Conservation (phyloP, 768 basidiomycete species). For the Favolaschia claudopus region DNA sequence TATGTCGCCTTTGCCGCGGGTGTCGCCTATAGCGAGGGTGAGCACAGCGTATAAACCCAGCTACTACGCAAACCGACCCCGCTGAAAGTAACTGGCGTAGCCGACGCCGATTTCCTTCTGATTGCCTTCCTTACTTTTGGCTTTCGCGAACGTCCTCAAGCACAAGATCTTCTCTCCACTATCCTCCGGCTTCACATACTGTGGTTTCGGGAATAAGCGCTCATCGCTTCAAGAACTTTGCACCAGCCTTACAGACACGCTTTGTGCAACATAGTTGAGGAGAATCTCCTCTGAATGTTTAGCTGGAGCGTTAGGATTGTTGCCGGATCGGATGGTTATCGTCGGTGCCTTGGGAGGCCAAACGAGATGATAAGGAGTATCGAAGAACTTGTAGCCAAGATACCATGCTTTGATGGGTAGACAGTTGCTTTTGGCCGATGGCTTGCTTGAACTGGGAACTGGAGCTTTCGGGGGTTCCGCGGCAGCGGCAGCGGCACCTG, state of each 20-base stretch:
- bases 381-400: slow-evolving; percentile 30
- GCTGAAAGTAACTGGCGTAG: slow-evolving; percentile 11
- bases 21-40: slow-evolving; percentile 13
- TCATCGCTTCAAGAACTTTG: not conserved
- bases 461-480: not conserved
- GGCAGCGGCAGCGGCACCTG: not conserved
- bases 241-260: not conserved
- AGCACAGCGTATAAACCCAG: not conserved
- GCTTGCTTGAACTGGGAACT: not conserved
- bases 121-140: too few species aligned
- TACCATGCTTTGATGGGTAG: slow-evolving; percentile 35
- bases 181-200: slow-evolving; percentile 8
- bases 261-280: not conserved
- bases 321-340: slow-evolving; percentile 5
- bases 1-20: slow-evolving; percentile 24
- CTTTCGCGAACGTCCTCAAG: too few species aligned
- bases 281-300: slow-evolving; percentile 16
- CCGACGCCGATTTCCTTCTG: too few species aligned
- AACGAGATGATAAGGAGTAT: slow-evolving; percentile 13
- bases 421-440: not conserved
- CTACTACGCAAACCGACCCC: slow-evolving; percentile 2
- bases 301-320: not conserved
- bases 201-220: not conserved
- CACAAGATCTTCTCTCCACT: too few species aligned
- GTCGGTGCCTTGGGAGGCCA: not conserved